Conservation (phyloP, 495 filamentous ascomycete species). For the Aspergillus affinis region DNA sequence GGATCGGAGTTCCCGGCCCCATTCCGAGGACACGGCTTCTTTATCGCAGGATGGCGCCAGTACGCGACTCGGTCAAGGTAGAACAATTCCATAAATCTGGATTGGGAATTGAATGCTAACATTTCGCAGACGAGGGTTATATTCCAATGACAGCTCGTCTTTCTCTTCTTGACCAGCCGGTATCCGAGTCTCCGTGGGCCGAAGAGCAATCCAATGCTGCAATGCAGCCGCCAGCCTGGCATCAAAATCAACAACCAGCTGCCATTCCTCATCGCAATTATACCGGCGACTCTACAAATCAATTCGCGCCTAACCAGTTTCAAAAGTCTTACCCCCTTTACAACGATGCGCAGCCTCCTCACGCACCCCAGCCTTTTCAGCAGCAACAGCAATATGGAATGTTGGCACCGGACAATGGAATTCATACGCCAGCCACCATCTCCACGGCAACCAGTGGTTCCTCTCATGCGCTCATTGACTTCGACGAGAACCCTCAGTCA, state of each 20-base stretch:
- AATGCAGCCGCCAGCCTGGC: not conserved
- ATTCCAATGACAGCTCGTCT: slow-evolving; percentile 49
- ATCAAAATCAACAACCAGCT: slow-evolving; percentile 4
- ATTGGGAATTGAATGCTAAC: slow-evolving; percentile 12
- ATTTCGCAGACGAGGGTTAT: slow-evolving; percentile 38
- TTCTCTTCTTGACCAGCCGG: slow-evolving; percentile 37
- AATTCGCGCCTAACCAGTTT: not conserved
- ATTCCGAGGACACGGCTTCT: slow-evolving; percentile 21
- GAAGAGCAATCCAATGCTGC: slow-evolving; percentile 14
- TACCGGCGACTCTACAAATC: not conserved
- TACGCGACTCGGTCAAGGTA: slow-evolving; percentile 37
- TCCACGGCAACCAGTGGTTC: slow-evolving; percentile 34
- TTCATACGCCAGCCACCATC: slow-evolving; percentile 24
- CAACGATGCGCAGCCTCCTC: slow-evolving; percentile 3
- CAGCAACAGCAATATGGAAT: slow-evolving; percentile 15
- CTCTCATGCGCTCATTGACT: slow-evolving; percentile 42
- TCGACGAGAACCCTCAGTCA: slow-evolving; percentile 23
- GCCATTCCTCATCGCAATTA: not conserved
- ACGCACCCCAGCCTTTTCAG: slow-evolving; percentile 1
- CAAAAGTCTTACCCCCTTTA: slow-evolving; percentile 9
- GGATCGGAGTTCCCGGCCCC: slow-evolving; percentile 25
- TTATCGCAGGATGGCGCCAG: slow-evolving; percentile 25
- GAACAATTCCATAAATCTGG: not conserved
- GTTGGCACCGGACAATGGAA: slow-evolving; percentile 23
- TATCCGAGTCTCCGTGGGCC: slow-evolving; percentile 27